These are phyloP conservation scores for Sorghum bicolor DNA, from an alignment of 176 grass and related monocot species.

Conservation along the genomic window DNA sequence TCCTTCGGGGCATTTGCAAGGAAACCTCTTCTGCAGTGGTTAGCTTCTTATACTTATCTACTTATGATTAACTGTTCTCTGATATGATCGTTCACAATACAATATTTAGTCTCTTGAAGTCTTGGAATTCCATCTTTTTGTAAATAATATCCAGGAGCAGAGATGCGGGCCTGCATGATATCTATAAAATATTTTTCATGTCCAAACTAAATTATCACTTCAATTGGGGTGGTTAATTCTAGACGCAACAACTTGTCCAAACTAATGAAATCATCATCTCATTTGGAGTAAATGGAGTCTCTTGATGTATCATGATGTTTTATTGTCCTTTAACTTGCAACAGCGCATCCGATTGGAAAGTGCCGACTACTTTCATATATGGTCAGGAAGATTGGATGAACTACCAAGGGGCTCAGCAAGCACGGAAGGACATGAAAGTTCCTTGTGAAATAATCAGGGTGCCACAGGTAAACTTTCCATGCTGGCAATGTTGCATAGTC, in stretches of 20 bases:
- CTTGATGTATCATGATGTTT: not conserved
- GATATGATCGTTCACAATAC: not conserved
- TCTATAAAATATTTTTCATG: not conserved
- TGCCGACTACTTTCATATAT: constrained; percentile 96
- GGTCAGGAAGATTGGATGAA: constrained; percentile 95
- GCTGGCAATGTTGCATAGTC: not conserved
- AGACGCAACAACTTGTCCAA: not conserved
- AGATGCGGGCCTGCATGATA: not conserved
- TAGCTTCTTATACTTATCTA: constrained; percentile 24
- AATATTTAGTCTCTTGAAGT: not conserved
- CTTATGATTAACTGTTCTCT: not conserved
- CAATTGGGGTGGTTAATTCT: not conserved
- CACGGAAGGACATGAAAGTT: constrained; percentile 83
- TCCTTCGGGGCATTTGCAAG: constrained; percentile 88
- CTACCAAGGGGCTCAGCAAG: constrained; percentile 85
- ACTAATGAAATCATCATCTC: not conserved
- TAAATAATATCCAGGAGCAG: not conserved
- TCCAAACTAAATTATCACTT: not conserved
- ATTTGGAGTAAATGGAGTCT: not conserved
- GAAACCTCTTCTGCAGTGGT: constrained; percentile 96
- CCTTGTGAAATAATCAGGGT: constrained; percentile 96
- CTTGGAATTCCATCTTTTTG: not conserved
- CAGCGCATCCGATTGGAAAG: constrained; percentile 93
- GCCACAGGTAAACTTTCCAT: constrained; percentile 58
- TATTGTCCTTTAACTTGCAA: constrained; percentile 3